Base-by-base conservation (phyloP, 768 basidiomycete genomes). In the Tylopilus plumbeoviolaceoides region DNA sequence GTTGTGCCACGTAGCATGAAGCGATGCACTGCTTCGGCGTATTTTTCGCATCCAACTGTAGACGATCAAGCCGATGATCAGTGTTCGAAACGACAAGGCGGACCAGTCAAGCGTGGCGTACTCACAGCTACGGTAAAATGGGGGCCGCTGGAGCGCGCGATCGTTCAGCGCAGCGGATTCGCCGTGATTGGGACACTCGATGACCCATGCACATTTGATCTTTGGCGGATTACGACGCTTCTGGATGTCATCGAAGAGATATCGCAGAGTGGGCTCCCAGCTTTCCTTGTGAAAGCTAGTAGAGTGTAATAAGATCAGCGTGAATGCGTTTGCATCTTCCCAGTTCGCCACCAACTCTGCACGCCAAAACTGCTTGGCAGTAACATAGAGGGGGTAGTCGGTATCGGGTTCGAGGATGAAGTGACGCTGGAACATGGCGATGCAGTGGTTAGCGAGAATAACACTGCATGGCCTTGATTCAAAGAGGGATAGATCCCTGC, bases 271-370 rank as follows among this genome's bases (percentile, higher is more conserved):
- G 2, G 85, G 83, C 56, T 85, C 82, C 84, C 83, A 87, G 2
- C 78, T 82, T 68, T 88, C 85, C 64, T 87, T 87, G 70, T 85
- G 85, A 59, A 84, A 87, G 63, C 84, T 84, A 2, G 85, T 87
- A 5, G 83, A 80, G 63, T 87, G 85, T 2, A 85, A 69, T n/a
- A 84, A 60, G 30, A 87, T 69, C 31, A 86, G 71, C 0, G 84
- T 85, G 53, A 79, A 62, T 5, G 77, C 82, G 33, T 75, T 68
- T 7, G 70, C 71, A 59, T 78, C 70, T 8, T 59, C 48, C 42
- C 60, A 58, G 49, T 76, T 59, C 1, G 57, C 62, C 23, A 73
- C 73, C 48, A 75, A 69, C 27, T 71, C 70, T 3, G 73, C 64
- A 25, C 70, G 54, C 77, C 77, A 80, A 59, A 82, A 82, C 44